A percentile compares a stretch with the other conserved stretches of the same genome.
Evolutionary conservation across 2,329 filamentous ascomycete species (phyloP).

Genomic region (Apiospora hydei): DNA sequence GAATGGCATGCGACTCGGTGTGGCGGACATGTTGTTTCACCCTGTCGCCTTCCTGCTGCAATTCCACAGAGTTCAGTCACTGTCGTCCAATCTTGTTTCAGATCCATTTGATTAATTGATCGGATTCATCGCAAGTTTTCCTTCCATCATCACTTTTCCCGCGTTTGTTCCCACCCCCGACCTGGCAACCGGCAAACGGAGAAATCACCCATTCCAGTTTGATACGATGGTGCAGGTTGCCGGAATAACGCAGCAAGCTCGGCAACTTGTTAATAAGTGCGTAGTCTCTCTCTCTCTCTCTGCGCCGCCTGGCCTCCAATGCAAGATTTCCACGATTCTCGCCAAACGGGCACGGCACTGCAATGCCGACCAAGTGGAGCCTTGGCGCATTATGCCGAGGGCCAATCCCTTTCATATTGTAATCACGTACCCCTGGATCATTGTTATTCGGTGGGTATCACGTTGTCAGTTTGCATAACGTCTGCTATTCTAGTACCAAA

Average conservation of each 20-base stretch:
- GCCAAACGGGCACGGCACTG: not conserved
- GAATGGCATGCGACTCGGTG: not conserved
- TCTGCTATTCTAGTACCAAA: not conserved
- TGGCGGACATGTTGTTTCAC: slow-evolving; percentile 11
- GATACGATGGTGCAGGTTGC: not conserved
- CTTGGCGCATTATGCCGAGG: slow-evolving; percentile 11
- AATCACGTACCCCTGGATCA: not conserved
- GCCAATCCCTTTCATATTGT: not conserved
- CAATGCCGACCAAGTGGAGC: slow-evolving; percentile 12
- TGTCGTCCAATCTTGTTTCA: slow-evolving; percentile 12
- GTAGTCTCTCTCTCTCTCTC: too few relatives aligned
- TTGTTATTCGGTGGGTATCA: not conserved
- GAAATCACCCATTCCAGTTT: not conserved
- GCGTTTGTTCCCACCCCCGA: not conserved
- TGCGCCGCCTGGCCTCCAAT: too few relatives aligned
- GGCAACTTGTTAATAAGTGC: not conserved
- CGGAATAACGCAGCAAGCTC: not conserved
- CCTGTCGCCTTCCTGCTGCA: slow-evolving; percentile 1
- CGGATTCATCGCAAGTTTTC: not conserved
- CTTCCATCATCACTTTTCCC: not conserved
- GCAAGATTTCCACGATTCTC: not conserved
- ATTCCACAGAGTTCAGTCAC: slow-evolving; percentile 13
- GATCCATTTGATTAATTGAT: not conserved
- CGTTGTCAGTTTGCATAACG: not conserved
- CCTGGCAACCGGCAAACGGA: not conserved